Percentiles rank a stretch among this genome's conserved stretches.
These are phyloP conservation scores for Pilatotrama ljubarskyi DNA, from an alignment of 768 basidiomycete species.

Conservation along the genomic window DNA sequence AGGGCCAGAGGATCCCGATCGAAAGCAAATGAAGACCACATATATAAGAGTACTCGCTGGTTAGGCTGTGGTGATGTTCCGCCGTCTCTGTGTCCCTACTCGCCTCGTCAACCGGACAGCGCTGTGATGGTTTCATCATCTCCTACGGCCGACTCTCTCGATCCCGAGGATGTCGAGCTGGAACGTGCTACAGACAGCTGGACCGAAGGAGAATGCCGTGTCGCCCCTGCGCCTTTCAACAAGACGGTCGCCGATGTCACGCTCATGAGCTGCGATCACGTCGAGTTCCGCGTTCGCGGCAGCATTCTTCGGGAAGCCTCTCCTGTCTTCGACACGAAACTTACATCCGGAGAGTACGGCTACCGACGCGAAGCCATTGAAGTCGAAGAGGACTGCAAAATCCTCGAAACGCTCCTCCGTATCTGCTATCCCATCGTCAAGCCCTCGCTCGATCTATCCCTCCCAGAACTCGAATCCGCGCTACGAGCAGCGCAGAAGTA, in stretches of 20 bases:
- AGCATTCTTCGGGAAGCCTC: conserved; percentile 19
- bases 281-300: conserved; percentile 21
- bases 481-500: neutral
- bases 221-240: conserved; percentile 17
- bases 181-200: too few species aligned
- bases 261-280: conserved; percentile 21
- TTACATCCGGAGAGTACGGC: conserved; percentile 28
- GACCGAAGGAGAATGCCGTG: neutral
- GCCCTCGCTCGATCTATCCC: neutral
- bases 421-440: conserved; percentile 7
- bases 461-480: neutral
- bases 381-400: conserved; percentile 2
- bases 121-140: too few species aligned
- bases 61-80: too few species aligned
- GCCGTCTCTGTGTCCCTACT: too few species aligned
- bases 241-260: conserved; percentile 15
- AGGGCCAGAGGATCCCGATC: too few species aligned
- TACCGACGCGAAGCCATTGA: neutral
- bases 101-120: too few species aligned
- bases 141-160: too few species aligned
- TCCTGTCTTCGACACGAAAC: conserved; percentile 28
- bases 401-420: conserved; percentile 4
- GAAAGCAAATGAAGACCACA: too few species aligned
- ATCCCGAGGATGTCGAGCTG: too few species aligned
- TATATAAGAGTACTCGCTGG: too few species aligned